Evolutionary conservation across 352 stramenopile genomes (phyloP), one percentile per base, ranked within the genome.

Genomic region (Phytophthora cajani): DNA sequence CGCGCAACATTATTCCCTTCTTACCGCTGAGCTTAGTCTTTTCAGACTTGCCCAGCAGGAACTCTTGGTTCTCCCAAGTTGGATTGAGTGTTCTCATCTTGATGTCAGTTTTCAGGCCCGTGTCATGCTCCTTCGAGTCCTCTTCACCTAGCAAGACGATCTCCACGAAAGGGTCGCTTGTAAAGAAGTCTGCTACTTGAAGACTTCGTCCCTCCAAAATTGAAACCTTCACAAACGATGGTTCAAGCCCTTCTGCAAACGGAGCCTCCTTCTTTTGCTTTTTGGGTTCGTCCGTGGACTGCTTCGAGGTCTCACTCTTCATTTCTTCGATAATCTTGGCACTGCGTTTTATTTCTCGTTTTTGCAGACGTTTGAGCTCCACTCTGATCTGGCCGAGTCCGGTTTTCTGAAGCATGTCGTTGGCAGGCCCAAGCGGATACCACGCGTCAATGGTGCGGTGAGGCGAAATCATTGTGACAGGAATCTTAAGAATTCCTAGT

Each of bases 21-120:
- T 91, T 91, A 60, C 90, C 75, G 12, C 74, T 82, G 16, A 93
- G 66, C n/a, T 71, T 64, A 0, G 78, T 90, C 23, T 75, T 79
- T 27, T 81, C 74, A 1, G 67, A 78, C 54, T 83, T 88, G 2
- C 85, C 85, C 0, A 93, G 73, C 14, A 81, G 67, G 53, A 93
- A 93, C 56, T 86, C 78, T 49, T 93, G 81, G 58, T 93, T 93
- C 12, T 78, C 65, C 85, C 85, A 93, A 54, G 82, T 89, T 0
- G 85, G 85, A 33, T 87, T 91, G 2, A 93, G 25, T 2, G 85
- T 91, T 36, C 72, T 90, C 50, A 81, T 62, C 61, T 90, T 87
- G 19, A 88, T 80, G 50, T 93, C 84, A 1, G 85, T 88, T 56
- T 93, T 93, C 52, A 88, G 59, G 50, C 77, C 77, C 3, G 85